Evolutionary conservation across 208 protist genomes (phyloP).

Genomic region (Trypanosoma platydactyli): DNA sequence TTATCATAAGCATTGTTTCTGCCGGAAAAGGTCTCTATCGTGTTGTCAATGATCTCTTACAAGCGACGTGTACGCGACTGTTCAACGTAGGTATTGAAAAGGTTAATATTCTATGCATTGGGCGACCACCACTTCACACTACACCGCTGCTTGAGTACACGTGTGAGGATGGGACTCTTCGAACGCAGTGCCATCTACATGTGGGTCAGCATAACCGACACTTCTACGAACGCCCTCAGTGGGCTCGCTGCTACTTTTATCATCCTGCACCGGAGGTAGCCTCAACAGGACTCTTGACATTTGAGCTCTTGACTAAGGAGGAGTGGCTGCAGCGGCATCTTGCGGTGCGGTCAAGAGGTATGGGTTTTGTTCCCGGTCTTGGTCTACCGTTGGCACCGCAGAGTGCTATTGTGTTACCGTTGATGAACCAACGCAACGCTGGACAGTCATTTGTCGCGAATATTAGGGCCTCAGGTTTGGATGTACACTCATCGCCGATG

Average conservation of each 20-base stretch:
- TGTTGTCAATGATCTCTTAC: slow-evolving; percentile 61
- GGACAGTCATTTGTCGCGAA: background rate
- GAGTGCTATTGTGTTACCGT: slow-evolving; percentile 13
- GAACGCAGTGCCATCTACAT: slow-evolving; percentile 71
- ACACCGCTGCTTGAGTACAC: slow-evolving; percentile 83
- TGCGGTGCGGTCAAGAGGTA: background rate
- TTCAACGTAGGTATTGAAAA: slow-evolving; percentile 71
- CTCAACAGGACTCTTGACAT: slow-evolving; percentile 37
- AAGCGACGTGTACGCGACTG: slow-evolving; percentile 64
- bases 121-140: slow-evolving; percentile 75
- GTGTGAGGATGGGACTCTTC: slow-evolving; percentile 58
- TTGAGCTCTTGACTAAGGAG: slow-evolving; percentile 72
- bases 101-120: slow-evolving; percentile 79
- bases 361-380: slow-evolving; percentile 11
- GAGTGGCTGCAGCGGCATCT: slow-evolving; percentile 49
- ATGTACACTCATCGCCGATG: background rate
- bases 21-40: slow-evolving; percentile 83
- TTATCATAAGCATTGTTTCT: slow-evolving; percentile 73
- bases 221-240: slow-evolving; percentile 73
- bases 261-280: slow-evolving; percentile 42
- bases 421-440: slow-evolving; percentile 4
- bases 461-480: background rate
- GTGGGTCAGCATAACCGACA: slow-evolving; percentile 9
- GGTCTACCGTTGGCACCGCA: slow-evolving; percentile 7
- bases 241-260: slow-evolving; percentile 73